Evolutionary conservation across 345 rosid genomes (phyloP).

Genomic region (Diplotaxis tenuifolia): DNA sequence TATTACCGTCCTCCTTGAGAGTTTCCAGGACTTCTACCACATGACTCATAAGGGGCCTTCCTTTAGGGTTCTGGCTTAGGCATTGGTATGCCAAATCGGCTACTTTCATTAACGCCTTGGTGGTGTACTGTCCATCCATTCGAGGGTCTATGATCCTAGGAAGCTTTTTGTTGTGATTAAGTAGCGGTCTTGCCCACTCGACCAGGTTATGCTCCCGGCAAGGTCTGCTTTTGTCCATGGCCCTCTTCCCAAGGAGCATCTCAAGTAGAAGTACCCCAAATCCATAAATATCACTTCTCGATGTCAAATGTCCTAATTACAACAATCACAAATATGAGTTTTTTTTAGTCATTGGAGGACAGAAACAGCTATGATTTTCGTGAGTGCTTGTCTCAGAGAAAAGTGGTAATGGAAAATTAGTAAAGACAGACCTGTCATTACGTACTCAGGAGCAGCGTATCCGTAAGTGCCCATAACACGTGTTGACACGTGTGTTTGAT

Average conservation of each 20-base stretch:
- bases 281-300: slow-evolving; percentile 95
- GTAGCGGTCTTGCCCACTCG: slow-evolving; percentile 92
- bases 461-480: slow-evolving; percentile 99
- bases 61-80: slow-evolving; percentile 86
- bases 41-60: slow-evolving; percentile 53
- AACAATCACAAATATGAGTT: slow-evolving; percentile 9
- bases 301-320: slow-evolving; percentile 83
- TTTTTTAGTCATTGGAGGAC: neutral
- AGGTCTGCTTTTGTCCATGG: slow-evolving; percentile 88
- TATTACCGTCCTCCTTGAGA: slow-evolving; percentile 42
- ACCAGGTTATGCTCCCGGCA: slow-evolving; percentile 90
- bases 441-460: slow-evolving; percentile 96
- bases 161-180: slow-evolving; percentile 84
- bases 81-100: slow-evolving; percentile 78
- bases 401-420: neutral
- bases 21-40: slow-evolving; percentile 77
- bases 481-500: slow-evolving; percentile 97
- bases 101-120: slow-evolving; percentile 62
- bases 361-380: neutral
- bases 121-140: slow-evolving; percentile 82
- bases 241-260: slow-evolving; percentile 92
- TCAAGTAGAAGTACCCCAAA: slow-evolving; percentile 94
- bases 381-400: neutral
- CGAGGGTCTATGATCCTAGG: slow-evolving; percentile 84
- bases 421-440: slow-evolving; percentile 80